These are phyloP conservation scores for Physcia stellaris DNA, from an alignment of 495 filamentous ascomycete species.

Conservation along the genomic window DNA sequence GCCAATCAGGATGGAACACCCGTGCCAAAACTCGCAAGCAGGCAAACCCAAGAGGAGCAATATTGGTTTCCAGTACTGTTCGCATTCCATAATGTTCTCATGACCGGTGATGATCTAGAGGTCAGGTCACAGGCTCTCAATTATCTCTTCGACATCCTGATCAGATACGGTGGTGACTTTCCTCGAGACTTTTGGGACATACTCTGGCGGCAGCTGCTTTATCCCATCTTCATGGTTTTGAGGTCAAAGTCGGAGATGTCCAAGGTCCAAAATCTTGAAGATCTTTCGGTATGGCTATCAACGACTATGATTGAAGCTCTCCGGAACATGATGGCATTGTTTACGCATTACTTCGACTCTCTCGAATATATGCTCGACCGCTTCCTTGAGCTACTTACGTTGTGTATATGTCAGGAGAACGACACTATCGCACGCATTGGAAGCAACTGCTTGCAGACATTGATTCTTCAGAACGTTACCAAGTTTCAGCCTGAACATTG, in stretches of 20 bases:
- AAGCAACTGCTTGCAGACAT: slow-evolving; percentile 90
- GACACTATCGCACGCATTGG: slow-evolving; percentile 97
- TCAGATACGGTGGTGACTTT: slow-evolving; percentile 81
- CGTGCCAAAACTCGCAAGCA: slow-evolving; percentile 33
- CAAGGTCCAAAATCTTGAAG: slow-evolving; percentile 84
- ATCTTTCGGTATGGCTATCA: slow-evolving; percentile 95
- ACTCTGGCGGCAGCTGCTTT: slow-evolving; percentile 89
- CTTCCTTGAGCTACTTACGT: slow-evolving; percentile 79
- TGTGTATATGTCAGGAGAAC: slow-evolving; percentile 98
- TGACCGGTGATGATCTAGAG: slow-evolving; percentile 98
- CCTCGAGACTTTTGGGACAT: slow-evolving; percentile 96
- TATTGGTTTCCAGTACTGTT: slow-evolving; percentile 98
- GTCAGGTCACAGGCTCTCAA: slow-evolving; percentile 79
- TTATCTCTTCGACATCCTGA: slow-evolving; percentile 89
- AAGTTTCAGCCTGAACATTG: slow-evolving; percentile 83
- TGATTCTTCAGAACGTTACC: slow-evolving; percentile 88
- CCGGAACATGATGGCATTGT: slow-evolving; percentile 94
- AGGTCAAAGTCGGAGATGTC: slow-evolving; percentile 92
- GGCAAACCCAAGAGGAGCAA: slow-evolving; percentile 75
- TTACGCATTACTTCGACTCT: slow-evolving; percentile 94
- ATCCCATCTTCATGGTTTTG: slow-evolving; percentile 95
- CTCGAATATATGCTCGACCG: slow-evolving; percentile 94
- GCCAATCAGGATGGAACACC: slow-evolving; percentile 30
- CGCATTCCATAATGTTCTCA: slow-evolving; percentile 95
- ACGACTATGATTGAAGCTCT: slow-evolving; percentile 99